Percentiles rank a stretch among this genome's conserved stretches.
Conservation (phyloP, 176 grass and related monocot genomes). For the Miscanthus lutarioriparius region DNA sequence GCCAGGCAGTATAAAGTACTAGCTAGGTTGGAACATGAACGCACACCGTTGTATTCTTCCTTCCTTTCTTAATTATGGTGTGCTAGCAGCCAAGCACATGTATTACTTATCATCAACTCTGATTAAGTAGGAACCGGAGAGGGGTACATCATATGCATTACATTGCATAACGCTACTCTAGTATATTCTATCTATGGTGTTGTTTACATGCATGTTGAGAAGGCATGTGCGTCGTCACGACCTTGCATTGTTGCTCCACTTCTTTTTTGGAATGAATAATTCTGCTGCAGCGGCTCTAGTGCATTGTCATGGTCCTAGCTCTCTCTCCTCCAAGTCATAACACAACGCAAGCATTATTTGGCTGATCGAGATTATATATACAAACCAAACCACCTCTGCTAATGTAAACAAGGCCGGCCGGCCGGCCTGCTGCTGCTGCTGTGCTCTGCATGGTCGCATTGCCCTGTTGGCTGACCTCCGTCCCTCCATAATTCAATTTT, state of each 20-base stretch:
- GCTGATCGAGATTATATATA: too few species aligned
- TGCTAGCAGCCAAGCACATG: background rate
- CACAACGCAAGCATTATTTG: too few species aligned
- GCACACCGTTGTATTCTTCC: background rate
- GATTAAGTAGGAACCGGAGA: background rate
- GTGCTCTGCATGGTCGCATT: background rate
- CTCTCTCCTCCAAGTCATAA: too few species aligned
- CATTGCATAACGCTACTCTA: background rate
- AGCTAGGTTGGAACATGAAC: background rate
- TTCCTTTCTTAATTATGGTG: background rate
- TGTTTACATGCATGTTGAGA: background rate
- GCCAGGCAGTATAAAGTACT: background rate
- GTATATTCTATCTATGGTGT: background rate
- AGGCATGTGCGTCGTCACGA: background rate
- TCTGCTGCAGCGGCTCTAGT: background rate
- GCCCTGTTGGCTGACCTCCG: background rate
- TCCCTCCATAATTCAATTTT: background rate
- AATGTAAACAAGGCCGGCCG: background rate
- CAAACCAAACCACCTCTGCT: background rate
- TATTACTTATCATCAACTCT: background rate
- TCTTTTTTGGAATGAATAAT: background rate
- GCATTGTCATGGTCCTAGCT: too few species aligned
- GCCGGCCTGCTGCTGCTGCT: background rate
- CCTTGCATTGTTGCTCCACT: background rate
- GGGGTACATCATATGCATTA: background rate